Evolutionary conservation across 768 basidiomycete genomes (phyloP).

Genomic region (Pleurotus tuoliensis): DNA sequence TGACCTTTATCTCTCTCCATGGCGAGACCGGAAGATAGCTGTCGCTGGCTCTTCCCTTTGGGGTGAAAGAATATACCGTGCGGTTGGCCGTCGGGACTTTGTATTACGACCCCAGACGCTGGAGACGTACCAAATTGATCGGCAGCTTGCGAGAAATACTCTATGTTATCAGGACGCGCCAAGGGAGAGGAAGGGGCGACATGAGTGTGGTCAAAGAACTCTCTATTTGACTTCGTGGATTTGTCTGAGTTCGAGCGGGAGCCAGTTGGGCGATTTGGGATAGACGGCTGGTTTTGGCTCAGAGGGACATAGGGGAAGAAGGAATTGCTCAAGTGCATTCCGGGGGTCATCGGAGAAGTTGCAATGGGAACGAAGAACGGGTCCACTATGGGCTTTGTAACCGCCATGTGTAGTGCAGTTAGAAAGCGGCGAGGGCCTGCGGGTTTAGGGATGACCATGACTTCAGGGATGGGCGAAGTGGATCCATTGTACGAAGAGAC

Average conservation of each 20-base stretch:
- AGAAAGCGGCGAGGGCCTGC: conserved; percentile 92
- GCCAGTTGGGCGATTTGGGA: conserved; percentile 41
- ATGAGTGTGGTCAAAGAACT: conserved; percentile 30
- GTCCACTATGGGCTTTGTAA: conserved; percentile 83
- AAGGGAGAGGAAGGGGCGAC: conserved; percentile 66
- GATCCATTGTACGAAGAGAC: conserved; percentile 44
- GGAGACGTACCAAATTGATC: conserved; percentile 70
- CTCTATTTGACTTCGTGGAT: conserved; percentile 50
- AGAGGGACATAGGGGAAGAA: conserved; percentile 37
- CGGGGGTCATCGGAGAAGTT: conserved; percentile 83
- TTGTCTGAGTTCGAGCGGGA: conserved; percentile 62
- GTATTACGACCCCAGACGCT: conserved; percentile 84
- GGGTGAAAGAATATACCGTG: conserved; percentile 95
- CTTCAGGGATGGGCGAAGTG: conserved; percentile 63
- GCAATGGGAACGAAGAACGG: conserved; percentile 94
- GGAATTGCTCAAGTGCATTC: conserved; percentile 37
- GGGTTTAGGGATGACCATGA: conserved; percentile 97
- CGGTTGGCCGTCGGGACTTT: conserved; percentile 89
- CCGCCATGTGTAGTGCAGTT: conserved; percentile 88
- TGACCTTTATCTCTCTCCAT: conserved; percentile 49
- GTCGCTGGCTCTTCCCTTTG: conserved; percentile 36
- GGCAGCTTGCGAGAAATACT: conserved; percentile 74
- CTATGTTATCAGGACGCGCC: conserved; percentile 64
- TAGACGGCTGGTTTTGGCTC: conserved; percentile 24
- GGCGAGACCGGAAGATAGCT: conserved; percentile 29